phyloP scores from a whole-genome alignment of 2,329 filamentous ascomycete genomes.

The Bipolaris victoriae region DNA sequence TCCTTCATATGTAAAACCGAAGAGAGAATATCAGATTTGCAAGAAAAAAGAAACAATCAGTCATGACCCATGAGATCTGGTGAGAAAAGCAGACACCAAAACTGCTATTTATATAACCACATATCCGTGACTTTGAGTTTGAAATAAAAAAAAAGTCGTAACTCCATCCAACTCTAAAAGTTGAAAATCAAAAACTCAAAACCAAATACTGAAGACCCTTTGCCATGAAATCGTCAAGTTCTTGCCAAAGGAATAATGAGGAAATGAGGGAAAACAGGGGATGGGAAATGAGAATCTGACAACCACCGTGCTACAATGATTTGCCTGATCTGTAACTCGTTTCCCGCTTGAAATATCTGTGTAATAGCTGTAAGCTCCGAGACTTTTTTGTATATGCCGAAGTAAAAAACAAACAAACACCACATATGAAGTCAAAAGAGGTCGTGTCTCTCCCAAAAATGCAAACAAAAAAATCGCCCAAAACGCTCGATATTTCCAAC shows the following conservation, averaged over 20 bases:
- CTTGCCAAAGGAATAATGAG: too few species aligned
- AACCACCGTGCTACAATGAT: background rate
- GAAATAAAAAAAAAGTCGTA: too few species aligned
- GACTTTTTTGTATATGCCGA: constrained; percentile 19
- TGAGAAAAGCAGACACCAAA: too few species aligned
- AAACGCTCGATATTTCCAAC: constrained; percentile 19
- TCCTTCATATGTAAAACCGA: too few species aligned
- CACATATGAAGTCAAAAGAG: background rate
- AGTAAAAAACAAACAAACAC: constrained; percentile 1
- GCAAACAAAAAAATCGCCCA: constrained; percentile 18
- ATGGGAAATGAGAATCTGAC: background rate
- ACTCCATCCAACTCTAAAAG: too few species aligned
- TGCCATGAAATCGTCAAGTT: too few species aligned
- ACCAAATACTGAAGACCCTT: too few species aligned
- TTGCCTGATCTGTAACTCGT: background rate
- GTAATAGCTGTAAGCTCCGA: constrained; percentile 10
- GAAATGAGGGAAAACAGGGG: background rate
- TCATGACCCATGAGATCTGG: too few species aligned
- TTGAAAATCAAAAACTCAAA: too few species aligned
- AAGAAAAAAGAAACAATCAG: background rate
- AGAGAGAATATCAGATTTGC: background rate
- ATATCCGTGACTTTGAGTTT: too few species aligned
- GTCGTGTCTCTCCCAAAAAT: constrained; percentile 1
- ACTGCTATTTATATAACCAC: too few species aligned
- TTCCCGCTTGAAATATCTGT: background rate